Conservation (phyloP, 345 rosid genomes). For the Streptanthus diversifolius region DNA sequence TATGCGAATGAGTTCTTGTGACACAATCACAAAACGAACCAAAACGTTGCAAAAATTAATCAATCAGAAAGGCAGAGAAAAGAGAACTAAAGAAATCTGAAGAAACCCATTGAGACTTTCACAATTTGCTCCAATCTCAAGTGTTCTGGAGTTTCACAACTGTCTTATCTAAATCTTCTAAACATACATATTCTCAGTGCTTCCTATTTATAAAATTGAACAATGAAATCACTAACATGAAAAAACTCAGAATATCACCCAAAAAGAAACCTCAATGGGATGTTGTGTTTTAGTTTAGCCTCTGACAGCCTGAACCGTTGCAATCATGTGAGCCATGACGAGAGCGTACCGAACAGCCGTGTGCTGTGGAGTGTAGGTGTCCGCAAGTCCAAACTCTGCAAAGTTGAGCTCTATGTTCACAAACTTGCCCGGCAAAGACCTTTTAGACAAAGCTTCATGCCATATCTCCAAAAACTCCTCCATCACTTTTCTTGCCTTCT, state of each 20-base stretch:
- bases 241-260: background rate
- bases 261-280: background rate
- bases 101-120: background rate
- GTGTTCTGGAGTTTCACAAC: too few relatives aligned
- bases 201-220: background rate
- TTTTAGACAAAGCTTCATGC: constrained; percentile 66
- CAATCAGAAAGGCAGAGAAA: too few relatives aligned
- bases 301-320: constrained; percentile 58
- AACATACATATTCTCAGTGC: background rate
- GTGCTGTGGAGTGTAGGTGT: constrained; percentile 71
- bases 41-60: too few relatives aligned
- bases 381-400: constrained; percentile 65
- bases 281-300: background rate
- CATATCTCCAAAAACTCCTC: constrained; percentile 81
- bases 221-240: background rate
- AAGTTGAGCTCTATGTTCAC: constrained; percentile 64
- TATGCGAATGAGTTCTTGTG: background rate
- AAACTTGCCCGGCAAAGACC: constrained; percentile 76
- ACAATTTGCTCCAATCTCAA: too few relatives aligned
- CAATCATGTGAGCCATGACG: constrained; percentile 76
- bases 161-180: background rate
- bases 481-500: constrained; percentile 63
- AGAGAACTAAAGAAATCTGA: too few relatives aligned
- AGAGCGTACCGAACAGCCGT: constrained; percentile 76
- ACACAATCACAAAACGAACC: background rate